Base-by-base conservation (phyloP, 2,329 filamentous ascomycete genomes). In the Arthroderma sp. region DNA sequence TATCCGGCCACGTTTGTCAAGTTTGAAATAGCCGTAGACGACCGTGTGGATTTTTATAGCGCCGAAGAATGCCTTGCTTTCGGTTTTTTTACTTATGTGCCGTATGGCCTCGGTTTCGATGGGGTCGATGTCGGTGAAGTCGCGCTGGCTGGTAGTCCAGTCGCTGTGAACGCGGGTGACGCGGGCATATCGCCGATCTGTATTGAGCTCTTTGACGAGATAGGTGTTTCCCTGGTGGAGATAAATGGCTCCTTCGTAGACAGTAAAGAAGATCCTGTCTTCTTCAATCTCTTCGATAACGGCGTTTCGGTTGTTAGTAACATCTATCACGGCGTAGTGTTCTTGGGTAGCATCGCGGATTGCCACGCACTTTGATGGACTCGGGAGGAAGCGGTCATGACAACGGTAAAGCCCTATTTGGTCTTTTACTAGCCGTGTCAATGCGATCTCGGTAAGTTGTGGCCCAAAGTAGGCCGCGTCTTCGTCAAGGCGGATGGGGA, bases 191-290 rank as follows among this genome's bases (percentile, higher is more conserved):
- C 80, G 81, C 49, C 75, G 75, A 31, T 91, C 85, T 1, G 84
- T 81, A 50, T 77, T 77, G 57, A 96, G 88, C 54, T 96, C 87
- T 53, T 86, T 83, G 43, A 98, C 85, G 2, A 96, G 74, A 58
- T 94, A 98, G 1, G 82, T 89, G 50, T 80, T 79, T n/a, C 91
- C 91, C 65, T 98, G 91, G 56, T 98, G 91, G 4, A 98, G 71
- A 66, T 94, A 98, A 50, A 98, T 95, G 38, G 86, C 91, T 8
- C 91, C 91, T 61, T 96, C 89, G 62, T 98, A 98, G 48, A 98
- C 76, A 1, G 87, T 94, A 63, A 94, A 96, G 53, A 86, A 89
- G 1, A 89, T 89, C n/a, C 91, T 79, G 1, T 84, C 91, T 1
- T 87, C 85, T 64, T 96, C 91, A n/a, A 98, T 74, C 64, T 96